phyloP scores from a whole-genome alignment of 2,329 filamentous ascomycete species.

The Beauveria sp. region DNA sequence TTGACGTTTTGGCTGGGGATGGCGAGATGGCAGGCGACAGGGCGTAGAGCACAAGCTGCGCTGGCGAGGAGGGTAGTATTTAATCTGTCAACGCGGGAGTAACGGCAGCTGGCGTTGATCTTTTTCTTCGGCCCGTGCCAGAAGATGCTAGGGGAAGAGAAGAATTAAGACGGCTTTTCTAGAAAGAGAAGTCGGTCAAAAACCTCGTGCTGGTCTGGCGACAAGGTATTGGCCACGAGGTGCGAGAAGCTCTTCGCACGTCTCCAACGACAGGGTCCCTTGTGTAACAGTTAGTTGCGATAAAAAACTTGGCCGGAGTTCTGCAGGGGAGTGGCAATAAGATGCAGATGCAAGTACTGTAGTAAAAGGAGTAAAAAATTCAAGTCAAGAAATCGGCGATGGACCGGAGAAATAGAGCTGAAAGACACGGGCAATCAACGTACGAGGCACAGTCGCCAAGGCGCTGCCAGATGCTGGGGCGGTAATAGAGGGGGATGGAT shows the following conservation, averaged over 20 bases:
- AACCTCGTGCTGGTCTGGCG: neutral
- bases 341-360: neutral
- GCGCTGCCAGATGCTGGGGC: neutral
- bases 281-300: neutral
- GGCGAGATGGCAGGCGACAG: neutral
- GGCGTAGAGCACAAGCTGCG: neutral
- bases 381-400: neutral
- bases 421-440: conserved; percentile 2
- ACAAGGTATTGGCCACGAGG: conserved; percentile 12
- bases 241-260: conserved; percentile 11
- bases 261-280: neutral
- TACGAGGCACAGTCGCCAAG: conserved; percentile 6
- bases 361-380: neutral
- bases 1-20: neutral
- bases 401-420: conserved; percentile 1
- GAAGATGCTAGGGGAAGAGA: neutral
- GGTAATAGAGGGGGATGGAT: neutral
- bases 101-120: neutral
- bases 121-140: neutral
- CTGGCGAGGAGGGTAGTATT: conserved; percentile 7
- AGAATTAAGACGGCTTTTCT: neutral
- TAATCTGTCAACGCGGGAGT: conserved; percentile 3
- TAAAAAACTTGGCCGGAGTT: neutral
- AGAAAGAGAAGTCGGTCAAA: conserved; percentile 4
- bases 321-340: neutral